Percentiles rank a stretch among this genome's conserved stretches.
phyloP scores from a whole-genome alignment of 1,284 basidiomycete species.

The Tilletia indica region DNA sequence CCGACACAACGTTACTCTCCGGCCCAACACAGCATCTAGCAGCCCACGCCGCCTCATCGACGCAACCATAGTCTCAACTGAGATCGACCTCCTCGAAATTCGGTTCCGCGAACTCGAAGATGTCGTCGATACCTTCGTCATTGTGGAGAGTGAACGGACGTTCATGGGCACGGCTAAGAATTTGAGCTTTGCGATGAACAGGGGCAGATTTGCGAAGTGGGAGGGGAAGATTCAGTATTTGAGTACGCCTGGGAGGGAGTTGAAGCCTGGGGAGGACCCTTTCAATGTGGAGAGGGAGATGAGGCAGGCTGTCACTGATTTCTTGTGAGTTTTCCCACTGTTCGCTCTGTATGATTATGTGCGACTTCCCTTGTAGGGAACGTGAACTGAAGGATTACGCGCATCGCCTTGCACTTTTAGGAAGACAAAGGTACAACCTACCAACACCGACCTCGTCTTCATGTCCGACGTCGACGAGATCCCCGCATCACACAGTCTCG shows the following conservation, averaged over 20 bases:
- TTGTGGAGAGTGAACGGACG: constrained; percentile 65
- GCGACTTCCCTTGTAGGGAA: no score
- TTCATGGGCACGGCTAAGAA: constrained; percentile 31
- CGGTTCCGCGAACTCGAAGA: constrained; percentile 67
- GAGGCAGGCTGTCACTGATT: constrained; percentile 44
- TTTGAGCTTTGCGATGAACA: constrained; percentile 20
- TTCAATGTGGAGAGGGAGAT: constrained; percentile 58
- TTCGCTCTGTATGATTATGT: not conserved
- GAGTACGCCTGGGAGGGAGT: constrained; percentile 23
- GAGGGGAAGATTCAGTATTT: constrained; percentile 24
- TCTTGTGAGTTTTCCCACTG: constrained; percentile 24
- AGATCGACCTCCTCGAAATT: constrained; percentile 70
- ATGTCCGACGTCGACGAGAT: constrained; percentile 73
- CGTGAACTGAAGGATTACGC: no score
- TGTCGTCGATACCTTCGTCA: constrained; percentile 67
- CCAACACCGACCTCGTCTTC: constrained; percentile 59
- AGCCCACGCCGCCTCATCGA: constrained; percentile 23
- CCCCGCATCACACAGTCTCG: constrained; percentile 63
- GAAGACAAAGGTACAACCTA: not conserved
- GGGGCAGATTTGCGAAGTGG: constrained; percentile 17
- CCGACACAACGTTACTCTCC: constrained; percentile 63
- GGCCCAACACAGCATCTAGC: not conserved
- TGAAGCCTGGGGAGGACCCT: constrained; percentile 34
- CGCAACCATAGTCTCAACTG: constrained; percentile 58
- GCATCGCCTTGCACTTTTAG: not conserved